Evolutionary conservation across 2,329 filamentous ascomycete genomes (phyloP).

Genomic region (Atkinsonella texensis): DNA sequence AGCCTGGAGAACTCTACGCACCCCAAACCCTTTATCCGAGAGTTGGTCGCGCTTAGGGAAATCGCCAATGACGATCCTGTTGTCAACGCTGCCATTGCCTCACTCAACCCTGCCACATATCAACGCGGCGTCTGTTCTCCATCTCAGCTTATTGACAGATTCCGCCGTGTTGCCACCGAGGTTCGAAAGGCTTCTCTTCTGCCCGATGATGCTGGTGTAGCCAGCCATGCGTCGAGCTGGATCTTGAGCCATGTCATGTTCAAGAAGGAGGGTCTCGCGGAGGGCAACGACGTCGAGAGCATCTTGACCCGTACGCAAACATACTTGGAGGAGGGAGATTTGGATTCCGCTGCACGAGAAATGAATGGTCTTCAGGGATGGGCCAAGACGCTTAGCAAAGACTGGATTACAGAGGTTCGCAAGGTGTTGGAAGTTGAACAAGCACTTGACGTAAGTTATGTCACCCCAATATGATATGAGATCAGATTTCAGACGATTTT

Average conservation of each 20-base stretch:
- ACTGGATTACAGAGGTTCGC: conserved; percentile 86
- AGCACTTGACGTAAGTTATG: conserved; percentile 72
- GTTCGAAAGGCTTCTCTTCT: conserved; percentile 89
- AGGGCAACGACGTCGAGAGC: conserved; percentile 85
- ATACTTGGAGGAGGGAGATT: conserved; percentile 79
- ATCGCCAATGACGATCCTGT: conserved; percentile 74
- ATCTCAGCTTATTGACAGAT: conserved; percentile 83
- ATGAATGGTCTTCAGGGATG: conserved; percentile 90
- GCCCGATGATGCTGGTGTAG: conserved; percentile 87
- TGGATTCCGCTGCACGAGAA: conserved; percentile 84
- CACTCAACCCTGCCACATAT: conserved; percentile 87
- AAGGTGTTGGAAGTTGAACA: conserved; percentile 92
- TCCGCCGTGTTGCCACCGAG: conserved; percentile 82
- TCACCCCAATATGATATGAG: too few relatives aligned
- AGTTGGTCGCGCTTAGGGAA: conserved; percentile 90
- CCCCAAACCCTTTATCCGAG: conserved; percentile 77
- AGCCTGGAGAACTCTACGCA: conserved; percentile 60
- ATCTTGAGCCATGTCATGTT: conserved; percentile 90
- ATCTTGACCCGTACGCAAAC: conserved; percentile 83
- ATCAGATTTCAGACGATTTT: background rate
- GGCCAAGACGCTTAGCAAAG: conserved; percentile 88
- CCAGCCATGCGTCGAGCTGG: conserved; percentile 83
- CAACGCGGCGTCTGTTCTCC: conserved; percentile 79
- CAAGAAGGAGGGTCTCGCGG: conserved; percentile 78
- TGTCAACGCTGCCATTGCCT: conserved; percentile 88